phyloP scores from a whole-genome alignment of 75 land plant genomes.

The Pseudotsuga menziesii region DNA sequence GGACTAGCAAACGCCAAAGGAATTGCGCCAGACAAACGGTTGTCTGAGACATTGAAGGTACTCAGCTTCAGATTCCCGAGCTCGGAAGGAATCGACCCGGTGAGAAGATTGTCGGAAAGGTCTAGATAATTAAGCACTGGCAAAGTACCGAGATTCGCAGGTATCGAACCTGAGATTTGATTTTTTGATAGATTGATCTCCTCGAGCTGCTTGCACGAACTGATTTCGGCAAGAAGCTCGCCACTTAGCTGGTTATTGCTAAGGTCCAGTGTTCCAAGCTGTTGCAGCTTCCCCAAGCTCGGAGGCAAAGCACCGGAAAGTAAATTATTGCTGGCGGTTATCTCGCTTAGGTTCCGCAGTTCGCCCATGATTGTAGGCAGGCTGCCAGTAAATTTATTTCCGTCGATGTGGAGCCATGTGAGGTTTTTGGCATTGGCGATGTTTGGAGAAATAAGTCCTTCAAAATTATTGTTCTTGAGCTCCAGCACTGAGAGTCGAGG shows the following conservation, averaged over 20 bases:
- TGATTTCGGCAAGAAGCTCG: constrained; percentile 20
- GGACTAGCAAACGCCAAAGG: constrained; percentile 33
- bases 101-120: constrained; percentile 50
- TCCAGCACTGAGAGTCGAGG: constrained; percentile 55
- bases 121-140: constrained; percentile 48
- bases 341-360: constrained; percentile 29
- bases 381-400: constrained; percentile 33
- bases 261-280: constrained; percentile 37
- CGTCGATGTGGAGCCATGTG: constrained; percentile 18
- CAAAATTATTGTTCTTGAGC: constrained; percentile 37
- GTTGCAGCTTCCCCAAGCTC: constrained; percentile 16
- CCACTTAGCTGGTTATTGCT: constrained; percentile 39
- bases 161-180: constrained; percentile 49
- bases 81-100: constrained; percentile 34
- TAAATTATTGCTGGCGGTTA: constrained; percentile 24
- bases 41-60: constrained; percentile 64
- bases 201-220: constrained; percentile 41
- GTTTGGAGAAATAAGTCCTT: constrained; percentile 42
- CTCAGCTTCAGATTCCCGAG: constrained; percentile 54
- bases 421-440: constrained; percentile 39
- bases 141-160: constrained; percentile 32
- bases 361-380: constrained; percentile 53
- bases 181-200: constrained; percentile 52
- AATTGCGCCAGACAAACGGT: constrained; percentile 51
- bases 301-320: constrained; percentile 40